These are phyloP conservation scores for Emericellopsis cladophorae DNA, from an alignment of 2,329 filamentous ascomycete species.

Conservation along the genomic window DNA sequence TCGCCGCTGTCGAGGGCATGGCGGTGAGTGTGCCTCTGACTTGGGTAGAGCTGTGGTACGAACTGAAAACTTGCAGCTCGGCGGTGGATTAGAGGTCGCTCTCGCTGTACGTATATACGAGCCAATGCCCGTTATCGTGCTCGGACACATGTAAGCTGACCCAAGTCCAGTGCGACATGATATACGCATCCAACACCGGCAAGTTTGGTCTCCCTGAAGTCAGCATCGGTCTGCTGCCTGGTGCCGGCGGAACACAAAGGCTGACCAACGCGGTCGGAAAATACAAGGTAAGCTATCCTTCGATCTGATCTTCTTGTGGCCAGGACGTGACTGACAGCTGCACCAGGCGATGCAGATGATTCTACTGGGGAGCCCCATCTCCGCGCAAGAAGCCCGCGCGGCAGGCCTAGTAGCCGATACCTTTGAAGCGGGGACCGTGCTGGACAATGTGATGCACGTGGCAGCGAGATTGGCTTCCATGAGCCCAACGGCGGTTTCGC, in stretches of 20 bases:
- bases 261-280: conserved; percentile 26
- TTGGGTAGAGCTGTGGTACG: neutral
- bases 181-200: conserved; percentile 19
- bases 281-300: conserved; percentile 17
- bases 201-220: conserved; percentile 26
- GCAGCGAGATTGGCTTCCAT: conserved; percentile 11
- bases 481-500: conserved; percentile 12
- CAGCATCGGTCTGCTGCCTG: conserved; percentile 25
- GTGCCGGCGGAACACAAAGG: conserved; percentile 26
- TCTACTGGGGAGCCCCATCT: conserved; percentile 13
- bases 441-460: conserved; percentile 11
- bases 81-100: conserved; percentile 36
- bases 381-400: conserved; percentile 11
- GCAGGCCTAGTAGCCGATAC: conserved; percentile 13
- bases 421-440: conserved; percentile 13
- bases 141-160: too few species aligned
- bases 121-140: too few species aligned
- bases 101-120: conserved; percentile 21
- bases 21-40: conserved; percentile 24
- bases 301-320: too few species aligned
- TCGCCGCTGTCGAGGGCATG: conserved; percentile 36
- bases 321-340: too few species aligned
- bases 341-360: conserved; percentile 16
- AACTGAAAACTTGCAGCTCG: conserved; percentile 19
- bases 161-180: conserved; percentile 21